A percentile compares a stretch with the other conserved stretches of the same genome.
Conservation (phyloP, 2,329 filamentous ascomycete genomes). For the Cadophora gregata region DNA sequence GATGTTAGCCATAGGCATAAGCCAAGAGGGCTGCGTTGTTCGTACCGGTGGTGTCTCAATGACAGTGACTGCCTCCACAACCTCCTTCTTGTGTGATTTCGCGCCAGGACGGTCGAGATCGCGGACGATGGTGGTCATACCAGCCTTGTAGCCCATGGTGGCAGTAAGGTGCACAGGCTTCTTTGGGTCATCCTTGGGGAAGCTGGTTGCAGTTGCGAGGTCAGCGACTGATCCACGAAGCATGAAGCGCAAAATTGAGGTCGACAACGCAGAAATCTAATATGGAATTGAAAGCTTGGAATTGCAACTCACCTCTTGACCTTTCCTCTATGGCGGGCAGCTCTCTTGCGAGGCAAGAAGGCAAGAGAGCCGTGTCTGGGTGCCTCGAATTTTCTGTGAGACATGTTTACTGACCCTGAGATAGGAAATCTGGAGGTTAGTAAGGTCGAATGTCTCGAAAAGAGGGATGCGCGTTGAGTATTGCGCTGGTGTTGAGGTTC, state of each 20-base stretch:
- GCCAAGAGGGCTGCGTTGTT: conserved; percentile 83
- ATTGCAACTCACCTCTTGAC: conserved; percentile 85
- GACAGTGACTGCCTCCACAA: conserved; percentile 86
- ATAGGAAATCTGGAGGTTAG: conserved; percentile 18
- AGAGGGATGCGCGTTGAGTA: neutral
- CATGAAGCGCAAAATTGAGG: conserved; percentile 21
- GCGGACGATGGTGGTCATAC: conserved; percentile 99
- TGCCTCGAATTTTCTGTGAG: conserved; percentile 54
- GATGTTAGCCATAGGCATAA: conserved; percentile 75
- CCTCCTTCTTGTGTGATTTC: conserved; percentile 99
- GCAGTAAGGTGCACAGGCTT: conserved; percentile 99
- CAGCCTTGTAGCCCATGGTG: conserved; percentile 99
- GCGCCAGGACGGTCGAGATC: conserved; percentile 94
- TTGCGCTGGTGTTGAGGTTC: neutral
- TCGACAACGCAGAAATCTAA: conserved; percentile 9
- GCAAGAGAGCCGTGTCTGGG: conserved; percentile 94
- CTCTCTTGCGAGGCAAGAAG: conserved; percentile 89
- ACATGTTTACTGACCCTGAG: conserved; percentile 20
- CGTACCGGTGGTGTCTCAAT: conserved; percentile 96
- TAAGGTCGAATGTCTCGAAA: neutral
- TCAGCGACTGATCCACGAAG: conserved; percentile 23
- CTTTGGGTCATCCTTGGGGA: conserved; percentile 99
- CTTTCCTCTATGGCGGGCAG: conserved; percentile 92
- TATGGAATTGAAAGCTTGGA: conserved; percentile 23
- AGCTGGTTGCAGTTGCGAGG: conserved; percentile 54